Evolutionary conservation across 345 rosid genomes (phyloP), one percentile per base, ranked within the genome.

Genomic region (Hibiscus tridactylites): DNA sequence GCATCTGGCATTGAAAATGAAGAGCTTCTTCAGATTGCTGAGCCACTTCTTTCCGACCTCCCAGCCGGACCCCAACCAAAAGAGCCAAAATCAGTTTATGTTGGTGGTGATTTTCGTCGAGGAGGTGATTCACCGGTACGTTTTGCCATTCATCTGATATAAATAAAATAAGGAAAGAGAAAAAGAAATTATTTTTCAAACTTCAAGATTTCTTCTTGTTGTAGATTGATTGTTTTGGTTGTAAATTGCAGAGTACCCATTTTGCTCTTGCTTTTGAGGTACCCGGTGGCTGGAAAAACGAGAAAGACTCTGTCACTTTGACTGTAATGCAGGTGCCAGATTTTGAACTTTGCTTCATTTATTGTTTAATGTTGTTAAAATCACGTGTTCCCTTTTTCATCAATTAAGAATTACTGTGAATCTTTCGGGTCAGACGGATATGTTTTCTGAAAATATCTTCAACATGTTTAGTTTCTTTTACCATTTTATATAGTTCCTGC

Each of bases 191-290:
- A 6, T 63, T 11, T 63, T 37, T 64, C 44, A 4, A 64, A 39
- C 29, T 4, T 42, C 33, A 44, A 11, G 33, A 65, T 44, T 42
- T 65, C 33, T 69, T n/a, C 29, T 69, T 69, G 44, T n/a, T 10
- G 35, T 49, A 16, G 35, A 35, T 79, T 24, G 13, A 74, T 28
- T 61, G 52, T 21, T 68, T 47, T 59, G 52, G 63, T 60, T 71
- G 17, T 13, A 9, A 57, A 39, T 3, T 57, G 58, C 77, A 86
- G 90, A 71, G 73, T 61, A 88, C 94, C 50, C 92, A 88, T 79
- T 74, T 91, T 78, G 93, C 88, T 72, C 83, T 91, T 78, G 90
- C 94, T 52, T 88, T 88, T 83, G 94, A 81, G 80, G 83, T 88
- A 28, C 85, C 91, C 2, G 88, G 85, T 52, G 93, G 94, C 81